Evolutionary conservation across 352 stramenopile genomes (phyloP).

Genomic region (Phytophthora megakarya): DNA sequence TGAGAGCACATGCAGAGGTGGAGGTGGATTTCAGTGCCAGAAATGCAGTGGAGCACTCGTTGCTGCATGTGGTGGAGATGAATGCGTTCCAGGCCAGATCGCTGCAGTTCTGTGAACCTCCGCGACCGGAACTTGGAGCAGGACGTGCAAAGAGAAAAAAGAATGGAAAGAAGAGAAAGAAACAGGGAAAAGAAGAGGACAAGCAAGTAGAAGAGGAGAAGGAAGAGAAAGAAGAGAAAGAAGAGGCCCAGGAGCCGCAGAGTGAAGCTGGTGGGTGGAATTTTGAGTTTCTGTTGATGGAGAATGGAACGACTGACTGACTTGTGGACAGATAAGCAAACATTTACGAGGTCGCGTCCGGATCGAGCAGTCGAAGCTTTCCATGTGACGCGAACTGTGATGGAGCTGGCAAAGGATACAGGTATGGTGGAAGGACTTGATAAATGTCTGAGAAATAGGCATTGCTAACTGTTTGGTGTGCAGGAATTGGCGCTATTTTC

Average conservation of each 20-base stretch:
- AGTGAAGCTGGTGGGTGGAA: conserved; percentile 45
- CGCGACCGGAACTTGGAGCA: conserved; percentile 10
- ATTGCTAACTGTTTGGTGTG: conserved; percentile 2
- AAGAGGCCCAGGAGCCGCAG: conserved; percentile 16
- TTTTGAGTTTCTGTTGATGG: background rate
- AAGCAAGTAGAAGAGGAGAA: conserved; percentile 5
- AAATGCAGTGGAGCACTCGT: conserved; percentile 44
- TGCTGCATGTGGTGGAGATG: conserved; percentile 51
- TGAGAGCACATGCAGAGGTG: conserved; percentile 35
- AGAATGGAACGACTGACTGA: background rate
- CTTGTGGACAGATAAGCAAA: conserved; percentile 43
- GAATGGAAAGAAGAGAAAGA: conserved; percentile 7
- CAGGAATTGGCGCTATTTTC: conserved; percentile 57
- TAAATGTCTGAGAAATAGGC: background rate
- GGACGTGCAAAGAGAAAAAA: conserved; percentile 9
- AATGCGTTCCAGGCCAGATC: conserved; percentile 64
- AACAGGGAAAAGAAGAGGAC: conserved; percentile 4
- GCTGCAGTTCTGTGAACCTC: conserved; percentile 45
- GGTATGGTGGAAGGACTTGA: conserved; percentile 19
- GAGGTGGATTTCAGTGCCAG: conserved; percentile 27
- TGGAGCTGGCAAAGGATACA: conserved; percentile 41
- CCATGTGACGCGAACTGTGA: conserved; percentile 41
- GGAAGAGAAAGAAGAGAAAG: conserved; percentile 3
- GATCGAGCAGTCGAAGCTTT: conserved; percentile 36
- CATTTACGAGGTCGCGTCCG: conserved; percentile 35